These are phyloP conservation scores for Apostasia ramifera DNA, from an alignment of 106 monocot species.

Conservation along the genomic window DNA sequence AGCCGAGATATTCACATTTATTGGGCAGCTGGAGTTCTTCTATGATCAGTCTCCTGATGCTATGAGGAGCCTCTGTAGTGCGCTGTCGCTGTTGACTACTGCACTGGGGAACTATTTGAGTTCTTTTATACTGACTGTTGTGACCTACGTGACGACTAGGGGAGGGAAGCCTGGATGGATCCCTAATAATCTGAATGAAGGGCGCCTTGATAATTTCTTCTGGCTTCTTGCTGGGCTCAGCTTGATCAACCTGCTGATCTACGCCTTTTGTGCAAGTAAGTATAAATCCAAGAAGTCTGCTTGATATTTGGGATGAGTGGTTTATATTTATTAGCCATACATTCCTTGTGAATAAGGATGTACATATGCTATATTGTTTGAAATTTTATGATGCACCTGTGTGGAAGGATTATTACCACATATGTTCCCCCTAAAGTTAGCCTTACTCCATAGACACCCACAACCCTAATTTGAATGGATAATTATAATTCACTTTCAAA, in stretches of 20 bases:
- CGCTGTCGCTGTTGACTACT: conserved; percentile 37
- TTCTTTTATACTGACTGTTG: conserved; percentile 42
- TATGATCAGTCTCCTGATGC: conserved; percentile 66
- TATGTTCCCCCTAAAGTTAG: no score
- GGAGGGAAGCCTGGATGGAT: conserved; percentile 68
- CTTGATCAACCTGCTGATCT: conserved; percentile 38
- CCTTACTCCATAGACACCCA: no score
- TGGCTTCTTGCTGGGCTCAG: conserved; percentile 53
- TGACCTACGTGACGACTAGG: conserved; percentile 38
- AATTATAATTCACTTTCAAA: no score
- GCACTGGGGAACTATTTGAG: conserved; percentile 53
- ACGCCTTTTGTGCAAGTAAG: conserved; percentile 27
- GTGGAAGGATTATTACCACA: no score
- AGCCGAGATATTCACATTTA: conserved; percentile 42
- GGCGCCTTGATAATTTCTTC: conserved; percentile 57
- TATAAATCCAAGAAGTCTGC: conserved; percentile 45
- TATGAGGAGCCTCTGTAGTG: conserved; percentile 61
- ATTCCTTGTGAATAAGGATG: no score
- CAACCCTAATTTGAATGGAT: no score
- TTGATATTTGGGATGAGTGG: conserved; percentile 6
- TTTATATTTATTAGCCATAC: no score
- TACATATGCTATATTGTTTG: no score
- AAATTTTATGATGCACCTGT: no score
- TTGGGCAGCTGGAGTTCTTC: conserved; percentile 62
- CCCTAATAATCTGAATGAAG: conserved; percentile 71